Percentiles rank a stretch among this genome's conserved stretches.
Conservation (phyloP, 108 stramenopile genomes). For the Schizochytrium sp. region DNA sequence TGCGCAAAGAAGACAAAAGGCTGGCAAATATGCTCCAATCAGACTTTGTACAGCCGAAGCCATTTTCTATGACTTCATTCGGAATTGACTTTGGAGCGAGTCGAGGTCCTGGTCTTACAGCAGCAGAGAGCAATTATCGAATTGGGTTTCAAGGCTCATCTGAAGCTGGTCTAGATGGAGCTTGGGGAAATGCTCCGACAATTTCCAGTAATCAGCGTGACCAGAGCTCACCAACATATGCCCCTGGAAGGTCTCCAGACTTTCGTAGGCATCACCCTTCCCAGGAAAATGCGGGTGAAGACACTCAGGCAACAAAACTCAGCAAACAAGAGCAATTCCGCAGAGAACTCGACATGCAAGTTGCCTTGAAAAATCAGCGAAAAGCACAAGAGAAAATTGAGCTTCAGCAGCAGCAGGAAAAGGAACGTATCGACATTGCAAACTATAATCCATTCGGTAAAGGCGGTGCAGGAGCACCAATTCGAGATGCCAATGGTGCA, state of each 20-base stretch:
- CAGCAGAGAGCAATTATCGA: no score
- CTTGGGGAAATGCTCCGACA: no score
- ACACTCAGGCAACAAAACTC: neutral
- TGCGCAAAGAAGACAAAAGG: no score
- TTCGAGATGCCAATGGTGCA: neutral
- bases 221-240: neutral
- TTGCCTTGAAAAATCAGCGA: conserved; percentile 1
- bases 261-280: neutral
- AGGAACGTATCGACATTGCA: neutral
- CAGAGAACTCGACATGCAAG: conserved; percentile 37
- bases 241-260: neutral
- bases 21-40: no score
- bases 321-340: neutral
- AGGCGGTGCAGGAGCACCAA: conserved; percentile 30
- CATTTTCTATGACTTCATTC: no score
- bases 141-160: no score
- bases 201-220: neutral
- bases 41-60: no score
- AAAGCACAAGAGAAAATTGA: conserved; percentile 7
- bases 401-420: neutral
- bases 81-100: no score
- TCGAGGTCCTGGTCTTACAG: no score
- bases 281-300: neutral
- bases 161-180: no score
- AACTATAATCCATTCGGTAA: conserved; percentile 23